Base-by-base conservation (phyloP, 139 green algal genomes). In the Ulvella scutata region DNA sequence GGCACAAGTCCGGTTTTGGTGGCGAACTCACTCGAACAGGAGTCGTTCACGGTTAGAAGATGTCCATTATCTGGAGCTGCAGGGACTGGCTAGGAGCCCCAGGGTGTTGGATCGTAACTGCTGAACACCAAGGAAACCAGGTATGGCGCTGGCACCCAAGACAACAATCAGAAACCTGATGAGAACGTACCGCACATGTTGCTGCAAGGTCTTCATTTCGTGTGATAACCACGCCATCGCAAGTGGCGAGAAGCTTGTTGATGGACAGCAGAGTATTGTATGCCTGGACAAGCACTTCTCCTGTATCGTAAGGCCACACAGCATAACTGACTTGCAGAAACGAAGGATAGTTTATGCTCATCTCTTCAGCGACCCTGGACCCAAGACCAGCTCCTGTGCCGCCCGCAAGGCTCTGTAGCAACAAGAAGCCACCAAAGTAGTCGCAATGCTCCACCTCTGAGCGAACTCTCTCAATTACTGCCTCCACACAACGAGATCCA, bases 191-290 rank as follows among this genome's bases (percentile, higher is more conserved):
- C 51, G 33, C 20, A 67, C 51, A 34, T 20, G 77, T 59, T n/a
- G 20, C 28, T n/a, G 77, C 26, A 7, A 82, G 72, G 28, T 39
- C 75, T 33, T 79, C 78, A 75, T 85, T 87, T 29, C 79, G 76
- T 43, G 90, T 75, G 60, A 93, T 72, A 10, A 91, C 74, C 35
- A 93, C 80, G 44, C 87, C 89, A 61, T 91, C 83, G 6, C 79
- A 89, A 23, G 83, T 43, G 26, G 87, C 73, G 4, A 75, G 36
- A 38, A 94, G 80, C 62, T 87, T 75, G 21, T 73, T 75, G 38
- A 96, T 75, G 17, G 88, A 92, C 4, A 96, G 77, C 60, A 93
- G 43, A 4, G 86, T 88, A 84, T 96, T 96, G 85, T 95, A 96
- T 43, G 75, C 84, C 83, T 94, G 88, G 31, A 91, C 85, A 60